Conservation (phyloP, 176 grass and related monocot genomes). For the Pontederia crassipes region DNA sequence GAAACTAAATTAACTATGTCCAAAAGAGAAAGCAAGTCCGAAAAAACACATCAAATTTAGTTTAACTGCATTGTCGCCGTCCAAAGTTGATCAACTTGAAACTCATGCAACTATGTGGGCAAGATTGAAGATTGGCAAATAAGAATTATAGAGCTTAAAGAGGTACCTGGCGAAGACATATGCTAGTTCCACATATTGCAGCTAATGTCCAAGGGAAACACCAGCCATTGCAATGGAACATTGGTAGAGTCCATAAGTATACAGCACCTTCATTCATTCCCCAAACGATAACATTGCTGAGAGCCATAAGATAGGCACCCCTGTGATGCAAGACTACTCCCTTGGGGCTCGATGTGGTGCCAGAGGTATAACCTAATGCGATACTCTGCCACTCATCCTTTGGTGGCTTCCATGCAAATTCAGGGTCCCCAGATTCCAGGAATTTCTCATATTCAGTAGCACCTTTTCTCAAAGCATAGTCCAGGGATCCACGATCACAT, state of each 20-base stretch:
- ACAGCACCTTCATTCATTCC: conserved; percentile 58
- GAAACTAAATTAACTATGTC: too few relatives aligned
- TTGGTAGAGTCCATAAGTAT: conserved; percentile 87
- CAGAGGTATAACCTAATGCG: conserved; percentile 77
- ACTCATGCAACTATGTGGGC: background rate
- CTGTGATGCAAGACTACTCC: conserved; percentile 85
- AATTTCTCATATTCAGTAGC: conserved; percentile 75
- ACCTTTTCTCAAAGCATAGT: conserved; percentile 54
- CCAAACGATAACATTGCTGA: conserved; percentile 56
- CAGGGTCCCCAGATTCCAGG: conserved; percentile 55
- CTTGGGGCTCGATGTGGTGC: conserved; percentile 78
- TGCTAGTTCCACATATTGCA: conserved; percentile 65
- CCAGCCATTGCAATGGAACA: conserved; percentile 98
- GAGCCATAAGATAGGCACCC: conserved; percentile 83
- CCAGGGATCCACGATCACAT: conserved; percentile 38
- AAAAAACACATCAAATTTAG: too few relatives aligned
- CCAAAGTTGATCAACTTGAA: background rate
- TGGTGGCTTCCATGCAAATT: conserved; percentile 67
- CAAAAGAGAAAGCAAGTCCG: too few relatives aligned
- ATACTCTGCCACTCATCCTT: conserved; percentile 94
- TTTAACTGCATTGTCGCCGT: too few relatives aligned
- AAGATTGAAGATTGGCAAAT: background rate
- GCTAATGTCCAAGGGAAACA: conserved; percentile 80
- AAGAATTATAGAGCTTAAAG: background rate
- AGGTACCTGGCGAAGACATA: conserved; percentile 93